Conservation (phyloP, 192 early-diverging fungal species). For the Entomortierella lignicola region DNA sequence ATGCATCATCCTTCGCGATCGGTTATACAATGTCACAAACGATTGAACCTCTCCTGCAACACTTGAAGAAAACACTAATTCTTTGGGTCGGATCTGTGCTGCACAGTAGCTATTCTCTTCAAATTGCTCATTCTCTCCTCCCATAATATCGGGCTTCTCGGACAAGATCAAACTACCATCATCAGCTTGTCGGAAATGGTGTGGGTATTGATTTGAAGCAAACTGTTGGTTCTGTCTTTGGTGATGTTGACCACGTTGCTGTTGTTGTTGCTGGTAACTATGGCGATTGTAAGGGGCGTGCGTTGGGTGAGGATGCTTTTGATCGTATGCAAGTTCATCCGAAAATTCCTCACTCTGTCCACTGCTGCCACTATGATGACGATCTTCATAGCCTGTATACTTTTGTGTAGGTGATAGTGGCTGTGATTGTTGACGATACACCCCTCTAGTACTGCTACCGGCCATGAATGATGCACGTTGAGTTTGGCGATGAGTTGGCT, state of each 20-base stretch:
- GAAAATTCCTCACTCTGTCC: conserved; percentile 34
- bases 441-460: neutral
- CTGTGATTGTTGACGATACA: conserved; percentile 11
- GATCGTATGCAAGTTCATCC: conserved; percentile 24
- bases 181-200: conserved; percentile 35
- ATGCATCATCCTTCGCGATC: conserved; percentile 29
- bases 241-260: neutral
- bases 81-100: conserved; percentile 42
- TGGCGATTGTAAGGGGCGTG: neutral
- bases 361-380: conserved; percentile 34
- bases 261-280: conserved; percentile 12
- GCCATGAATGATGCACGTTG: neutral
- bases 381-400: conserved; percentile 21
- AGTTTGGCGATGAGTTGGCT: conserved; percentile 11
- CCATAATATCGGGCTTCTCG: neutral
- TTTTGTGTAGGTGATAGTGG: conserved; percentile 11
- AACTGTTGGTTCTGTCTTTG: conserved; percentile 16
- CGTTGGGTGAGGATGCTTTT: conserved; percentile 6
- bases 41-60: conserved; percentile 23
- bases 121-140: neutral
- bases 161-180: conserved; percentile 29
- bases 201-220: conserved; percentile 21
- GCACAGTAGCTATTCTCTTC: conserved; percentile 6
- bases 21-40: conserved; percentile 32
- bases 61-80: conserved; percentile 19